These are phyloP conservation scores for Epithemia pelagica DNA, from an alignment of 108 stramenopile species.

Conservation along the genomic window DNA sequence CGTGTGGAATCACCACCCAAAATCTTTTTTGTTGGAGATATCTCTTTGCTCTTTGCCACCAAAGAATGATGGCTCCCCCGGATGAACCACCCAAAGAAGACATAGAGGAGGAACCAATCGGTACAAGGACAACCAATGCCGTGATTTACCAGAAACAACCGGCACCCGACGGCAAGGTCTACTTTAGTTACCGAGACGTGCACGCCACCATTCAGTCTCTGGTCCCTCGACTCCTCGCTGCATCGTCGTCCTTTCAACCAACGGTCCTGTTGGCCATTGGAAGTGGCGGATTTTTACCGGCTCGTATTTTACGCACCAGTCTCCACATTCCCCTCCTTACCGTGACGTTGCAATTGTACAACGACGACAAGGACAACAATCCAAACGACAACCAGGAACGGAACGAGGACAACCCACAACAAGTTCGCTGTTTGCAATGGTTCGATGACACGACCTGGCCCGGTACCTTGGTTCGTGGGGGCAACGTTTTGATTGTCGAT, in stretches of 20 bases:
- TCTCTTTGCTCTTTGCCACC: no score
- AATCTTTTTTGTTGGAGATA: no score
- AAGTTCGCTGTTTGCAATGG: conserved; percentile 29
- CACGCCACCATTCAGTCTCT: conserved; percentile 16
- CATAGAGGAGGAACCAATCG: no score
- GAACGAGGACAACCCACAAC: neutral
- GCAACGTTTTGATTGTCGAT: conserved; percentile 36
- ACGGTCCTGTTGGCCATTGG: conserved; percentile 42
- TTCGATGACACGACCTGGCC: conserved; percentile 20
- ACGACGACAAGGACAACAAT: conserved; percentile 13
- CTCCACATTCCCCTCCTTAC: conserved; percentile 33
- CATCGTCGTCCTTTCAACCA: no score
- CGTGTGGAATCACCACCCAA: no score
- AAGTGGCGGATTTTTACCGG: conserved; percentile 38
- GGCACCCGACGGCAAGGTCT: conserved; percentile 30
- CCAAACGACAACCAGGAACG: conserved; percentile 21
- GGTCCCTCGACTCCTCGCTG: conserved; percentile 24
- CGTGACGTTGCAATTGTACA: conserved; percentile 31
- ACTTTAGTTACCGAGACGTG: conserved; percentile 36
- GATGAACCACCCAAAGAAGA: no score
- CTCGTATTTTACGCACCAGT: conserved; percentile 37
- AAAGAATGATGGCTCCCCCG: no score
- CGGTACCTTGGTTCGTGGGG: conserved; percentile 19
- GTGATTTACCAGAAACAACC: no score
- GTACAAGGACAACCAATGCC: no score